Percentiles rank a stretch among this genome's conserved stretches.
Evolutionary conservation across 2,329 filamentous ascomycete genomes (phyloP).

Genomic region (Phialemoniopsis sp.): DNA sequence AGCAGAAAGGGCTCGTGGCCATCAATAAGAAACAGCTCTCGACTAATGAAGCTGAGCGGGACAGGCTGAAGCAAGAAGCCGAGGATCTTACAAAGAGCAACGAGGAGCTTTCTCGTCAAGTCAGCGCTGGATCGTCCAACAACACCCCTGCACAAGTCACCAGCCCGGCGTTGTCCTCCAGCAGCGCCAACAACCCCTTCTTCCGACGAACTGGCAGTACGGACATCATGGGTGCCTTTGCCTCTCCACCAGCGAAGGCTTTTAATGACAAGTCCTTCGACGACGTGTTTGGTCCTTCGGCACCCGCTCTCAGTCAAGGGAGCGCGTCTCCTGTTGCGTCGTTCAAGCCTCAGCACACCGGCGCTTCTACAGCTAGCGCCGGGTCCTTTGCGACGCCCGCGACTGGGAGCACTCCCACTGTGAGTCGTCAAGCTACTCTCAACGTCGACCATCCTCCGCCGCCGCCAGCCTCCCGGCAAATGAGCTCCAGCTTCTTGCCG

Average conservation of each 20-base stretch:
- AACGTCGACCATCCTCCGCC: slow-evolving; percentile 52
- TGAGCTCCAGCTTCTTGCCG: slow-evolving; percentile 72
- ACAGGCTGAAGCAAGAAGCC: slow-evolving; percentile 79
- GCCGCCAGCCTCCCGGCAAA: slow-evolving; percentile 70
- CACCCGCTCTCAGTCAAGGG: slow-evolving; percentile 30
- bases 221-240: slow-evolving; percentile 52
- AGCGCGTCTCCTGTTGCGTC: slow-evolving; percentile 46
- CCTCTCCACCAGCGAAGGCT: slow-evolving; percentile 35
- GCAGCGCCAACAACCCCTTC: slow-evolving; percentile 90
- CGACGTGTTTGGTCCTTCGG: slow-evolving; percentile 72
- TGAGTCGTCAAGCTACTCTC: slow-evolving; percentile 58
- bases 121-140: slow-evolving; percentile 38
- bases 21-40: slow-evolving; percentile 98
- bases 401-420: slow-evolving; percentile 53
- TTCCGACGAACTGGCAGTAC: slow-evolving; percentile 69
- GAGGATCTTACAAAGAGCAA: slow-evolving; percentile 62
- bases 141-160: slow-evolving; percentile 48
- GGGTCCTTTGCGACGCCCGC: slow-evolving; percentile 50
- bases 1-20: slow-evolving; percentile 92
- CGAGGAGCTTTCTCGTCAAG: slow-evolving; percentile 53
- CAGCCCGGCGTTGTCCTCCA: slow-evolving; percentile 65
- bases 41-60: slow-evolving; percentile 83
- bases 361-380: slow-evolving; percentile 48
- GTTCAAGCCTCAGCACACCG: slow-evolving; percentile 61
- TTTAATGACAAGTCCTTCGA: slow-evolving; percentile 71